Evolutionary conservation across 768 basidiomycete genomes (phyloP), one percentile per base, ranked within the genome.

Genomic region (Tricholoma sp.): DNA sequence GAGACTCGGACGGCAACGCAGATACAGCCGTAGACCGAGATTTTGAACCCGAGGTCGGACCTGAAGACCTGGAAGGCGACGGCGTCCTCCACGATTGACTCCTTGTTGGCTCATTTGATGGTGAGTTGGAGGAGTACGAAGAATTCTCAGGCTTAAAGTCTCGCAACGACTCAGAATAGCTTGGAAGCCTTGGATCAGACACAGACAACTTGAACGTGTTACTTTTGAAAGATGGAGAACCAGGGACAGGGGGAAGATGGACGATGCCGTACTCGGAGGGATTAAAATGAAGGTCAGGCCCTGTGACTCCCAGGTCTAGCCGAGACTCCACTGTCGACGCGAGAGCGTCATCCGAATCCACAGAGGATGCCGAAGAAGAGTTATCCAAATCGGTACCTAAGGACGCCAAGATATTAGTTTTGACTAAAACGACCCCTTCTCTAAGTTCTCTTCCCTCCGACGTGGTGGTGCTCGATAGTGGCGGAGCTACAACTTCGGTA

Each of bases 201-300:
- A 24, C 5, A 47, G 46, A n/a, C 46, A 14, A 27, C 5, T 16
- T 16, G 14, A 14, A 27, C 5, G 5, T 16, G 14, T 27, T 24
- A 5, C 5, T 16, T 27, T 12, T 14, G 14, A 27, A 54, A 16
- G 41, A 27, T 11, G 69, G 59, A 1, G 67, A 49, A 9, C 68
- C 34, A 21, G 39, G 65, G 2, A 74, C 54, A 14, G 76, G 73
- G 3, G 74, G 71, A 2, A 79, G 66, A 66, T 76, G 77, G 11
- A 79, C 76, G 43, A 78, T 58, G 14, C 74, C 76, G 55, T 67
- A 71, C 58, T 76, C 72, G 12, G 76, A 76, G 11, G 69, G 70
- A 57, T 77, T 78, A 61, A 75, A 73, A 3, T 74, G 71, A 16
- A 69, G 52, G 19, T 52, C 56, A 5, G 55, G 6, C 1, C 54